These are phyloP conservation scores for Ramularia endophylla DNA, from an alignment of 2,329 filamentous ascomycete genomes.

Conservation along the genomic window DNA sequence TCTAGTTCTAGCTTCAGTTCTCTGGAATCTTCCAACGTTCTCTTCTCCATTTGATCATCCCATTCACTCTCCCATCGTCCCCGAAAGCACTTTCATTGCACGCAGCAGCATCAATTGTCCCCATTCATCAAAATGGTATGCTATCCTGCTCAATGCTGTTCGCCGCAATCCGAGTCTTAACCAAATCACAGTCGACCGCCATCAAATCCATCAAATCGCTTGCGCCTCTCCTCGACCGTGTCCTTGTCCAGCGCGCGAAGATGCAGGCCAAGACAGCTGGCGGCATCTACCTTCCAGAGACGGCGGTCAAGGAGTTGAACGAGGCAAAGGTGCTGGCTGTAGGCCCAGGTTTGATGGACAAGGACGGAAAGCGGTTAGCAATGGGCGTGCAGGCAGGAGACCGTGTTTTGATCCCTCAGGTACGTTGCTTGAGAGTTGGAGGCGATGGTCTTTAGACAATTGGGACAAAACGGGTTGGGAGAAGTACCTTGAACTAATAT, in stretches of 20 bases:
- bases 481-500: constrained; percentile 4
- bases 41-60: constrained; percentile 8
- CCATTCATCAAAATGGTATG: constrained; percentile 24
- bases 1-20: constrained; percentile 5
- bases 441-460: neutral
- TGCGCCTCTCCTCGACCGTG: constrained; percentile 92
- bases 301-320: constrained; percentile 95
- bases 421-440: constrained; percentile 39
- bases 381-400: constrained; percentile 81
- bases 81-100: constrained; percentile 14
- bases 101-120: constrained; percentile 1
- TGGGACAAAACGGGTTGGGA: neutral
- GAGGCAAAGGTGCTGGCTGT: constrained; percentile 95
- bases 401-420: constrained; percentile 92
- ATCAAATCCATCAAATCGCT: constrained; percentile 95
- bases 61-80: constrained; percentile 7
- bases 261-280: constrained; percentile 92
- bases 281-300: constrained; percentile 97
- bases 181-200: constrained; percentile 41
- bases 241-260: constrained; percentile 97
- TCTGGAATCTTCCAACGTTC: no score
- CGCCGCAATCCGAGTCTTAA: constrained; percentile 15
- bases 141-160: neutral
- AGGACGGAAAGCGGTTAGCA: constrained; percentile 78
- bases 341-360: constrained; percentile 80